These are phyloP conservation scores for Diutina catenulata DNA, from an alignment of 1,139 yeast genomes.

Conservation along the genomic window DNA sequence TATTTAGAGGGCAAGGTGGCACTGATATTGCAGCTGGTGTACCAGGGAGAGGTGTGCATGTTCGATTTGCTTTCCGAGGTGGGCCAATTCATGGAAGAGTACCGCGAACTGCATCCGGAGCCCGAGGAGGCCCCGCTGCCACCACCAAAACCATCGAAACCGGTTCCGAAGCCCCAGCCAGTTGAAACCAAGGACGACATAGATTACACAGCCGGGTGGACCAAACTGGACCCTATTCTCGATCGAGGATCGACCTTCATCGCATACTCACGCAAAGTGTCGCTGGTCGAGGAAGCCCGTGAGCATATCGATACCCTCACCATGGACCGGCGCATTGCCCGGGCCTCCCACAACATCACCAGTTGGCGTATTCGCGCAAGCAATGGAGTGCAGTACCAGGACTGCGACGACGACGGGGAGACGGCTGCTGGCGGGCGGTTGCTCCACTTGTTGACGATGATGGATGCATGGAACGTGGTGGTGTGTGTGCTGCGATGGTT, in stretches of 20 bases:
- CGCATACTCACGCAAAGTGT: conserved; percentile 57
- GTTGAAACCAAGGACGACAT: conserved; percentile 4
- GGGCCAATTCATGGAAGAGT: conserved; percentile 35
- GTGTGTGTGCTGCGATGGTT: conserved; percentile 90
- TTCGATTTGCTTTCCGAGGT: conserved; percentile 68
- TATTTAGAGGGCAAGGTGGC: conserved; percentile 33
- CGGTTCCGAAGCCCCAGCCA: neutral
- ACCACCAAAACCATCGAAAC: neutral
- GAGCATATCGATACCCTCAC: conserved; percentile 38
- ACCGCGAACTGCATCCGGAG: conserved; percentile 14
- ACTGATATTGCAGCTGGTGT: conserved; percentile 40
- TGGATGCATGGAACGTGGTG: conserved; percentile 78
- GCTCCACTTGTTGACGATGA: conserved; percentile 65
- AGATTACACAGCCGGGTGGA: conserved; percentile 61
- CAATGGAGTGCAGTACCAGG: conserved; percentile 52
- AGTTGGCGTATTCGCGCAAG: conserved; percentile 66
- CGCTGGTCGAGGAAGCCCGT: conserved; percentile 55
- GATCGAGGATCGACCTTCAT: conserved; percentile 84
- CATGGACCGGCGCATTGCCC: conserved; percentile 53
- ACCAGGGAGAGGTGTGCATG: conserved; percentile 57
- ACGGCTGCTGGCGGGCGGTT: conserved; percentile 90
- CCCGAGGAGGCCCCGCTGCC: neutral
- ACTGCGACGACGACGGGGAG: conserved; percentile 96
- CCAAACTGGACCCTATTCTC: conserved; percentile 56
- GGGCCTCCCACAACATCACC: conserved; percentile 71